Evolutionary conservation across 768 basidiomycete genomes (phyloP).

Genomic region (Suillus decipiens): DNA sequence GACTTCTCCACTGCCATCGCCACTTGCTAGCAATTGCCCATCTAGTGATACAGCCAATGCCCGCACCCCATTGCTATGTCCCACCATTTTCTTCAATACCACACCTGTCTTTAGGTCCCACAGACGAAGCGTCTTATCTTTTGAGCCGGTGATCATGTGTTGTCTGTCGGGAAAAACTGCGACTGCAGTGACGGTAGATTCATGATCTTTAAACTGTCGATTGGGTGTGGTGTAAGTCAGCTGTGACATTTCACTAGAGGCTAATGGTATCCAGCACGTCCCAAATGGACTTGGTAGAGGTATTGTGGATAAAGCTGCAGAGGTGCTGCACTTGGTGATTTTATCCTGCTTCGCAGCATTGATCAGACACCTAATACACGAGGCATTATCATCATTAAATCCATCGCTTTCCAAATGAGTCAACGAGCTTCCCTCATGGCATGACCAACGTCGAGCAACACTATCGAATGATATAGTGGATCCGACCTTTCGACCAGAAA

Average conservation of each 20-base stretch:
- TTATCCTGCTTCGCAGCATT: not conserved
- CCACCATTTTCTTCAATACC: not conserved
- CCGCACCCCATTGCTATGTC: not conserved
- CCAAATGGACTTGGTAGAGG: not conserved
- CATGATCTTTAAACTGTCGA: not conserved
- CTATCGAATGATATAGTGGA: not conserved
- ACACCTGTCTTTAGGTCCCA: constrained; percentile 3
- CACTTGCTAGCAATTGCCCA: constrained; percentile 1
- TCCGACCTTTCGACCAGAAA: not conserved
- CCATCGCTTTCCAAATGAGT: not conserved
- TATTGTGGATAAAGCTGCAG: not conserved
- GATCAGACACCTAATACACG: not conserved
- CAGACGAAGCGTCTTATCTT: not conserved
- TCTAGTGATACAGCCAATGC: not conserved
- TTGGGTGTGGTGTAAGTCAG: not conserved
- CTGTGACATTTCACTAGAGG: not conserved
- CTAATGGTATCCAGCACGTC: not conserved
- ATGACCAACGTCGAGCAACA: not conserved
- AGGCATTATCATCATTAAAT: not conserved
- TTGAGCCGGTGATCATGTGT: not conserved
- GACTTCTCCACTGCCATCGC: not conserved
- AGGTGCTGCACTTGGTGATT: not conserved
- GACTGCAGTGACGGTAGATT: not conserved
- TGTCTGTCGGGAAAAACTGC: not conserved
- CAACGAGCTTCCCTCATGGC: not conserved